Conservation (phyloP, 2,329 filamentous ascomycete species). For the Monilinia aucupariae region DNA sequence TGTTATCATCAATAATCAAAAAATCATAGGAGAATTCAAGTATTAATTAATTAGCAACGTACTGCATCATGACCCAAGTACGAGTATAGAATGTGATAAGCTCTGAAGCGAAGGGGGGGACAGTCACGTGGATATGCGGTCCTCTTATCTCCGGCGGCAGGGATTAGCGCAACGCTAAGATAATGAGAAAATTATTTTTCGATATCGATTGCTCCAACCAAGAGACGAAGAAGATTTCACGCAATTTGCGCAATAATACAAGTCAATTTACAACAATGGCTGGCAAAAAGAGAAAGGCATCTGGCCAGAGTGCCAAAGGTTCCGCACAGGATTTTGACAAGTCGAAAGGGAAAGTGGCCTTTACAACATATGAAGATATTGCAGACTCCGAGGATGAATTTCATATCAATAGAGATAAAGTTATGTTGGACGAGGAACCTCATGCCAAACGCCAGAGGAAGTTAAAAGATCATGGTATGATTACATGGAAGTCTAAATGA, state of each 20-base stretch:
- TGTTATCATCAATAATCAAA: neutral
- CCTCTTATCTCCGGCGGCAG: neutral
- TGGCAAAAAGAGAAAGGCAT: constrained; percentile 18
- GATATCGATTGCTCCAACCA: constrained; percentile 4
- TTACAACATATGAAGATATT: constrained; percentile 68
- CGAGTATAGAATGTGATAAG: neutral
- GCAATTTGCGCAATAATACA: neutral
- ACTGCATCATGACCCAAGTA: neutral
- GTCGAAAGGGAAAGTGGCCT: constrained; percentile 33
- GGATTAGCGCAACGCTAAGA: constrained; percentile 15
- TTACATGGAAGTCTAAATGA: constrained; percentile 3
- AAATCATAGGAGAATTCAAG: neutral
- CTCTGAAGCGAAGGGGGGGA: neutral
- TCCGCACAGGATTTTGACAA: constrained; percentile 7
- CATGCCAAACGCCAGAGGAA: constrained; percentile 71
- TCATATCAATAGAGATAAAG: constrained; percentile 77
- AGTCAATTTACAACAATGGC: constrained; percentile 11
- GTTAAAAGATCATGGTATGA: constrained; percentile 57
- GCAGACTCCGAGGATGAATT: constrained; percentile 94
- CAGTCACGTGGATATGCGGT: neutral
- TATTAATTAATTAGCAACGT: neutral
- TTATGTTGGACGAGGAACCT: constrained; percentile 77
- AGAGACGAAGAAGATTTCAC: neutral
- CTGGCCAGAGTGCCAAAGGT: neutral
- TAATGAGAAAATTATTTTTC: constrained; percentile 19